These are phyloP conservation scores for Diaporthe eres DNA, from an alignment of 2,329 filamentous ascomycete species.

Conservation along the genomic window DNA sequence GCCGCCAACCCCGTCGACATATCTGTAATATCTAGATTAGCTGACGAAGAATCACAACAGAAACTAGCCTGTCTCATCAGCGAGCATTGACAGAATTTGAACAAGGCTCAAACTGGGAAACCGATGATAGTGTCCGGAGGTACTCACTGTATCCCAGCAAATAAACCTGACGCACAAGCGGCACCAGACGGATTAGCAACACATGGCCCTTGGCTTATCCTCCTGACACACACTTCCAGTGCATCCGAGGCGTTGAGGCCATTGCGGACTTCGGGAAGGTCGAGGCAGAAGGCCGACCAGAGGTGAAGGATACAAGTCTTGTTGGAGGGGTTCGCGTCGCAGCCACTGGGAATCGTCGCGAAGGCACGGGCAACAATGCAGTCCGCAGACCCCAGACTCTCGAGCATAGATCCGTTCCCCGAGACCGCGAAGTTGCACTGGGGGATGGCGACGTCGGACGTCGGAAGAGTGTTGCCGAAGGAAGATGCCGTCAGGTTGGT, in stretches of 20 bases:
- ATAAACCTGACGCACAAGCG: background rate
- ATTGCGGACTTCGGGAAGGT: background rate
- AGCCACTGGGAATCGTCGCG: slow-evolving; percentile 1
- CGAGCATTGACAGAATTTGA: too few species aligned
- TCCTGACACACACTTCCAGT: background rate
- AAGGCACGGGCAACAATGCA: background rate
- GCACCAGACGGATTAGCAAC: slow-evolving; percentile 5
- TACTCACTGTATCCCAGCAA: slow-evolving; percentile 8
- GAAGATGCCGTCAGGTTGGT: background rate
- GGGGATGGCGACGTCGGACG: background rate
- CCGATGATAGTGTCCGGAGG: background rate
- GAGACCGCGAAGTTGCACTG: background rate
- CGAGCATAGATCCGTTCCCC: background rate
- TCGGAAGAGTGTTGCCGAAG: background rate
- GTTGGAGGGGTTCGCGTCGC: background rate
- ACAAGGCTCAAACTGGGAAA: background rate
- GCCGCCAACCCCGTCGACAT: background rate
- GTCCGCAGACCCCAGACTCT: background rate
- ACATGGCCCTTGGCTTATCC: background rate
- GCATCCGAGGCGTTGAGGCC: background rate
- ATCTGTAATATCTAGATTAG: background rate
- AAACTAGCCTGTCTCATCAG: too few species aligned
- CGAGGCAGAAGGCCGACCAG: background rate
- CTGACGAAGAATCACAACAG: too few species aligned
- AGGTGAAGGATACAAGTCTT: background rate